A percentile compares a stretch with the other conserved stretches of the same genome.
Conservation (phyloP, 1,139 yeast genomes). For the Saccharomyces pastorianus region DNA sequence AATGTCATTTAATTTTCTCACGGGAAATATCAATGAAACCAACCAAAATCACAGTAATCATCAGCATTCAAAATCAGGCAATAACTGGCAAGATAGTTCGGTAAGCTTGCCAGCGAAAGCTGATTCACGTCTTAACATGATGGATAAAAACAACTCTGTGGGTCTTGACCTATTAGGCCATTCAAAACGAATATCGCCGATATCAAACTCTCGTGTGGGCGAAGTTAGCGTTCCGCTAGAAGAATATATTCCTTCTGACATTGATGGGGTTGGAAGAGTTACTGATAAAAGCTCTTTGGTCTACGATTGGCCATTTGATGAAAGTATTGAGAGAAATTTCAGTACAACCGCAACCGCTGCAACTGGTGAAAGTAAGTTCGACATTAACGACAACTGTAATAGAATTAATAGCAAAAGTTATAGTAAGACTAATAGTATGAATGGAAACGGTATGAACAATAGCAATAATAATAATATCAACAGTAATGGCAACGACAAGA, state of each 20-base stretch:
- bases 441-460: neutral
- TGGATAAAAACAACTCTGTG: conserved; percentile 13
- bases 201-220: conserved; percentile 34
- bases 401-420: neutral
- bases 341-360: conserved; percentile 4
- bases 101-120: conserved; percentile 14
- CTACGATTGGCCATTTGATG: conserved; percentile 16
- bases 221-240: conserved; percentile 40
- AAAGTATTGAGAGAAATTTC: conserved; percentile 4
- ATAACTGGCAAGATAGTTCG: neutral
- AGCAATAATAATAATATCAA: neutral
- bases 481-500: neutral
- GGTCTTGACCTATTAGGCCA: conserved; percentile 28
- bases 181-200: conserved; percentile 25
- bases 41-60: conserved; percentile 2
- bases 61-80: neutral
- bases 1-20: conserved; percentile 7
- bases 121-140: conserved; percentile 15
- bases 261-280: conserved; percentile 29
- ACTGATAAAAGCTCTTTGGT: conserved; percentile 19
- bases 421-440: neutral
- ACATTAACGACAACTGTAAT: neutral
- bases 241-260: conserved; percentile 35
- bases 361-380: neutral
- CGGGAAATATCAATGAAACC: neutral